A percentile compares a stretch with the other conserved stretches of the same genome.
Evolutionary conservation across 331 rosid genomes (phyloP).

Genomic region (Arachis monticola): DNA sequence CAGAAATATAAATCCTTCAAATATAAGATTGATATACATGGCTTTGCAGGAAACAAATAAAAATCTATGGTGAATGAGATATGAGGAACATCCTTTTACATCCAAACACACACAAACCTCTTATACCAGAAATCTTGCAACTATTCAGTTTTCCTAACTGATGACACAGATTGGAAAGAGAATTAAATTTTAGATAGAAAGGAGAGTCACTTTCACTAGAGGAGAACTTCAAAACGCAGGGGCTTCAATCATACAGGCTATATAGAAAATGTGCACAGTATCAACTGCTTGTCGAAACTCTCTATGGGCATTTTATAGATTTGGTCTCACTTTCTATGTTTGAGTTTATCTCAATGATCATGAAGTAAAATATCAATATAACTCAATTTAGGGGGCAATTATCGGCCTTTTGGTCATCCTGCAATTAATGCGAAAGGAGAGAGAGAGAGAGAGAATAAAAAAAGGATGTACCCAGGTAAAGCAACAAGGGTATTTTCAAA

Average conservation of each 20-base stretch:
- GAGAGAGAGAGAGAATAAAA: constrained; percentile 9
- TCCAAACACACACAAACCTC: not conserved
- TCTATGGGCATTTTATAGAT: too few species aligned
- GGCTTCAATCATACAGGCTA: not conserved
- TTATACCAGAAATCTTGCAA: constrained; percentile 1
- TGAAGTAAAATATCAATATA: too few species aligned
- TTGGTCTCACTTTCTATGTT: too few species aligned
- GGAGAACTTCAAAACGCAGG: not conserved
- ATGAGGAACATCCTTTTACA: constrained; percentile 1
- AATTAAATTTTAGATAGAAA: not conserved
- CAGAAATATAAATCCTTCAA: not conserved
- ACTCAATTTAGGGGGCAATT: not conserved
- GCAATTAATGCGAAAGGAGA: constrained; percentile 13
- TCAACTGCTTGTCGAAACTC: not conserved
- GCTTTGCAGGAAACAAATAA: constrained; percentile 2
- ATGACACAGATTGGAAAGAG: not conserved
- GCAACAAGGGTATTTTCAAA: constrained; percentile 76
- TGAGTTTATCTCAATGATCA: too few species aligned
- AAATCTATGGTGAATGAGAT: constrained; percentile 4
- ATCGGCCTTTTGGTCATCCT: constrained; percentile 21
- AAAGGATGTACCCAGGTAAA: constrained; percentile 71
- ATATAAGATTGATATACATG: constrained; percentile 12
- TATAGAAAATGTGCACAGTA: not conserved
- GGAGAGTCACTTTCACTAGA: not conserved
- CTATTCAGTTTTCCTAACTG: constrained; percentile 1